Conservation (phyloP, 768 basidiomycete species). For the Cubamyces sp. region DNA sequence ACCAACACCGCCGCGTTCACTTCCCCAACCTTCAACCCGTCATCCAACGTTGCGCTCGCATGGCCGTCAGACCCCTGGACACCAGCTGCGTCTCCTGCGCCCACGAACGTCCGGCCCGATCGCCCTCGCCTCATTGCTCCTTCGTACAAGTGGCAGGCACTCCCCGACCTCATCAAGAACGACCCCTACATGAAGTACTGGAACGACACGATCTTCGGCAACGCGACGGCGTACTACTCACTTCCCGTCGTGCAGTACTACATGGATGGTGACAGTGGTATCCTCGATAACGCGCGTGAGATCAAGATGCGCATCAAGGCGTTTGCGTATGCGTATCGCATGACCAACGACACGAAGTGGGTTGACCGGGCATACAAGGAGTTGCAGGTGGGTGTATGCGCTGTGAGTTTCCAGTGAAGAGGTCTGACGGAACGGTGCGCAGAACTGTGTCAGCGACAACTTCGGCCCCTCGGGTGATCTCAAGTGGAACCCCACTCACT, state of each 20-base stretch:
- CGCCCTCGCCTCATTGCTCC: constrained; percentile 94
- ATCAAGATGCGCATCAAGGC: constrained; percentile 93
- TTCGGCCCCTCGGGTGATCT: constrained; percentile 69
- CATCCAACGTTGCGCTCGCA: constrained; percentile 49
- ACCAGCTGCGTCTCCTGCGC: constrained; percentile 61
- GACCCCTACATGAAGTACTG: constrained; percentile 88
- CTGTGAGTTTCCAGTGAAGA: constrained; percentile 1
- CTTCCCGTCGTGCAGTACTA: constrained; percentile 69
- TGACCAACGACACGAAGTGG: constrained; percentile 93
- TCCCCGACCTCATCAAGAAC: constrained; percentile 72
- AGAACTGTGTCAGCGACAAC: constrained; percentile 67
- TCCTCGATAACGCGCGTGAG: constrained; percentile 87
- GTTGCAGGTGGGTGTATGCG: constrained; percentile 62
- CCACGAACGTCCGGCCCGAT: constrained; percentile 68
- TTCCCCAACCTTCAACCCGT: constrained; percentile 68
- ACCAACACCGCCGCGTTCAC: constrained; percentile 77
- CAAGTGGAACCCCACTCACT: constrained; percentile 88
- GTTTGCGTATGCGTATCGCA: constrained; percentile 85
- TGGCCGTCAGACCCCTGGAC: constrained; percentile 83
- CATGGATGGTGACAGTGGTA: constrained; percentile 85
- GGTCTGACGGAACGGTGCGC: background rate
- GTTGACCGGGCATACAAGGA: constrained; percentile 85
- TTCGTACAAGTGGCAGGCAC: constrained; percentile 85
- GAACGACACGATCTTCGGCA: constrained; percentile 90
- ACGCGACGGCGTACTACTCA: constrained; percentile 76